A percentile compares a stretch with the other conserved stretches of the same genome.
phyloP scores from a whole-genome alignment of 176 grass and related monocot genomes.

The Triticum turgidum region DNA sequence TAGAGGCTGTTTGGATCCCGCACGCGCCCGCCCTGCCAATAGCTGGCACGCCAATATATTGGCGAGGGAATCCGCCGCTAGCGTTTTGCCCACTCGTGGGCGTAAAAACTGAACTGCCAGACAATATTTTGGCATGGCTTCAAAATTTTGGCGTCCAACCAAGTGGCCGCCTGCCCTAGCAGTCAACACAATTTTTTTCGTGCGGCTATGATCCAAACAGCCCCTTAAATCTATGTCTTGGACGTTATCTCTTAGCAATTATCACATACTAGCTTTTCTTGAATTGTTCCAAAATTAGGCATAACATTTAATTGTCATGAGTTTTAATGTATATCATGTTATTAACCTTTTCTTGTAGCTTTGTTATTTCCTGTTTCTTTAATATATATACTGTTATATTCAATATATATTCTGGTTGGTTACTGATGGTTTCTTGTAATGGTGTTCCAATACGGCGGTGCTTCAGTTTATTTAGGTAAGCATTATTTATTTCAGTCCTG shows the following conservation, averaged over 20 bases:
- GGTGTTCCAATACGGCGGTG: constrained; percentile 34
- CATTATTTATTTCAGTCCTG: not conserved
- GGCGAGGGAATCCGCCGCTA: too few species aligned
- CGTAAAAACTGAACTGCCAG: too few species aligned
- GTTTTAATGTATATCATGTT: not conserved
- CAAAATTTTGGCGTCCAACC: too few species aligned
- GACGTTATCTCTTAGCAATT: not conserved
- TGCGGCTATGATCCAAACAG: too few species aligned
- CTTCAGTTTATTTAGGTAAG: constrained; percentile 99
- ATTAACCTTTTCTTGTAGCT: not conserved
- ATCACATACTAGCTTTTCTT: not conserved
- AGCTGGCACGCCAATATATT: too few species aligned
- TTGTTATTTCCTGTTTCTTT: not conserved
- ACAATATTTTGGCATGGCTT: too few species aligned
- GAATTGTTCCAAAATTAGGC: not conserved
- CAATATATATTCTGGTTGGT: not conserved
- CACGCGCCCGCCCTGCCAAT: too few species aligned
- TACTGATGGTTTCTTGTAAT: constrained; percentile 47
- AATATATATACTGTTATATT: not conserved
- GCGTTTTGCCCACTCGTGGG: too few species aligned
- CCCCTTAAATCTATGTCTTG: not conserved
- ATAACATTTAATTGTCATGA: not conserved
- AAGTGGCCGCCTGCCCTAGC: too few species aligned
- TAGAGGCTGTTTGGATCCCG: too few species aligned
- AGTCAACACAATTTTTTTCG: too few species aligned